Evolutionary conservation across 2,329 filamentous ascomycete genomes (phyloP), one percentile per base, ranked within the genome.

Genomic region (Talaromyces sp.): DNA sequence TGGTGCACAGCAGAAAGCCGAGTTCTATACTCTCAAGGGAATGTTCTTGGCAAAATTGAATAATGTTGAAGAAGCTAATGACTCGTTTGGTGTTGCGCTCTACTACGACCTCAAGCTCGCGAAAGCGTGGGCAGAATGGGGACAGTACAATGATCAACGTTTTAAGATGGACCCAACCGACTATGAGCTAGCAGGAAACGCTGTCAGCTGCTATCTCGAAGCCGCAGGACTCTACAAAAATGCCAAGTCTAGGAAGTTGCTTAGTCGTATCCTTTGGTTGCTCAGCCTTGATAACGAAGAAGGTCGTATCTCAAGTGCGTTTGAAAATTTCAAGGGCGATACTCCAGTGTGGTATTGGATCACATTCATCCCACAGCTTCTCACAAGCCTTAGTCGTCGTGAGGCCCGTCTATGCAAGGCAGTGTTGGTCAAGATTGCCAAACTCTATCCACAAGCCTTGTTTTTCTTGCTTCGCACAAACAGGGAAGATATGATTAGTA

Each of bases 301-400:
- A 74, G 92, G 92, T 13, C 89, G 86, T 43, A 89, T 99, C 67
- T 90, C 92, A 0, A 84, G 88, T 71, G 92, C 94, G 13, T 99
- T 97, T 70, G 92, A 97, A 69, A 92, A 94, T 70, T 99, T 95
- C 81, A 97, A 98, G 82, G 95, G 95, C 61, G 96, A 99, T 71
- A 96, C 93, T 2, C 93, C 93, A 0, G 92, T 96, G 13, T 99
- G 95, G 95, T 99, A 98, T 80, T 99, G 95, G 95, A 97, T 98
- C 70, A 98, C 94, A 0, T 99, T 96, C 76, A 98, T 99, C 68
- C 95, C 95, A 19, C 95, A 99, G 78, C 85, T 99, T 49, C 86
- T 99, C 37, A 94, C 92, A 50, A 95, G 94, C 61, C 84, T 99
- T 60, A 92, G 91, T 2, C 90, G 97, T 73, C 93, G 94, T 71